These are phyloP conservation scores for Starmerella khaoyaiensis DNA, from an alignment of 805 yeast species.

Conservation along the genomic window DNA sequence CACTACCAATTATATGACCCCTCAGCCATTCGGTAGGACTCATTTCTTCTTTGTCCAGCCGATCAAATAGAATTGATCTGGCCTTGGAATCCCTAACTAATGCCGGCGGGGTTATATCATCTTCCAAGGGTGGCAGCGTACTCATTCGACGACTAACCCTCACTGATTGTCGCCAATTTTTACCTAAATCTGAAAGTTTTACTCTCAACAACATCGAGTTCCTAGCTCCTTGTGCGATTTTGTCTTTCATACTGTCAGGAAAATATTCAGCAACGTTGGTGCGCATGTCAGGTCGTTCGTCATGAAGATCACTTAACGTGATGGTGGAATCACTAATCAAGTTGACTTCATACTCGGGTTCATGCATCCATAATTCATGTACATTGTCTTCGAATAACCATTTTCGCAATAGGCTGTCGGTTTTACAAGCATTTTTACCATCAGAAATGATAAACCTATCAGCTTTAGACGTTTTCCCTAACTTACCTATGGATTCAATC, in stretches of 20 bases:
- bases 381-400: slow-evolving; percentile 6
- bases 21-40: slow-evolving; percentile 81
- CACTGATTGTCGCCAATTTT: slow-evolving; percentile 24
- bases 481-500: neutral
- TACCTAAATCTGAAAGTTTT: slow-evolving; percentile 35
- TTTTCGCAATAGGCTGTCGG: neutral
- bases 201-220: slow-evolving; percentile 74
- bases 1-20: slow-evolving; percentile 88
- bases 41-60: slow-evolving; percentile 29
- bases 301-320: neutral
- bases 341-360: neutral
- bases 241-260: slow-evolving; percentile 64
- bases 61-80: slow-evolving; percentile 30
- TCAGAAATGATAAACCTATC: slow-evolving; percentile 22
- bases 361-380: slow-evolving; percentile 11
- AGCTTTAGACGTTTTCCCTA: slow-evolving; percentile 3
- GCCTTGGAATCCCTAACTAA: too few species aligned
- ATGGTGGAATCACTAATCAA: too few species aligned
- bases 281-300: neutral
- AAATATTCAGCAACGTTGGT: slow-evolving; percentile 29
- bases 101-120: too few species aligned
- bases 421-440: slow-evolving; percentile 4
- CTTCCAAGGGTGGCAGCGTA: too few species aligned
- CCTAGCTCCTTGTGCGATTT: slow-evolving; percentile 65
- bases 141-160: slow-evolving; percentile 18